Conservation (phyloP, 2,329 filamentous ascomycete genomes). For the Fusarium virguliforme region DNA sequence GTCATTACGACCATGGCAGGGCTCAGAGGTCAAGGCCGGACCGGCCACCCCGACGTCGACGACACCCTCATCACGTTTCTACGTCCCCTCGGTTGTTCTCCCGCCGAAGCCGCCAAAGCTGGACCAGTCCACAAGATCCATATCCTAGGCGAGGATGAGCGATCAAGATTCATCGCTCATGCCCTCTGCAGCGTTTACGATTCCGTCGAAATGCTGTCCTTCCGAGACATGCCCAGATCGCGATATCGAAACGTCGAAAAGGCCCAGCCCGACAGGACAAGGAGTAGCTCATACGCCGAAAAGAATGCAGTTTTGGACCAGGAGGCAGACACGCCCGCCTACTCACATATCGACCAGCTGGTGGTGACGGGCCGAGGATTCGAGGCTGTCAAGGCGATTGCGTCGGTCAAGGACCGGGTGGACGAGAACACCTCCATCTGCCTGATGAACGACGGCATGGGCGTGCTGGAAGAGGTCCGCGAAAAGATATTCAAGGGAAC, state of each 20-base stretch:
- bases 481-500: constrained; percentile 78
- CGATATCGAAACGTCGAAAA: constrained; percentile 55
- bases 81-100: constrained; percentile 58
- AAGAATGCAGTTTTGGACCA: constrained; percentile 39
- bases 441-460: constrained; percentile 86
- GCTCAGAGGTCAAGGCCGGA: constrained; percentile 22
- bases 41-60: constrained; percentile 34
- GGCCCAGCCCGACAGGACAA: constrained; percentile 39
- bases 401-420: constrained; percentile 76
- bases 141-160: constrained; percentile 61
- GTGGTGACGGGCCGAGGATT: constrained; percentile 76
- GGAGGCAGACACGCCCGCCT: constrained; percentile 48
- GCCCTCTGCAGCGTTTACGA: constrained; percentile 61
- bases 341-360: constrained; percentile 77
- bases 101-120: constrained; percentile 53
- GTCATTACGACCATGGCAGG: constrained; percentile 45
- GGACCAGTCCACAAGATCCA: constrained; percentile 59
- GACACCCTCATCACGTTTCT: constrained; percentile 49
- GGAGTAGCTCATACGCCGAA: constrained; percentile 41
- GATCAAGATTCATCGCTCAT: constrained; percentile 61
- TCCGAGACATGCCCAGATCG: constrained; percentile 46
- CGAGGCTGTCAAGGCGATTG: constrained; percentile 70
- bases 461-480: constrained; percentile 85
- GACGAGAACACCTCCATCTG: constrained; percentile 79
- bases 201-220: constrained; percentile 57